phyloP scores from a whole-genome alignment of 495 filamentous ascomycete genomes.

The Neurospora sp. region DNA sequence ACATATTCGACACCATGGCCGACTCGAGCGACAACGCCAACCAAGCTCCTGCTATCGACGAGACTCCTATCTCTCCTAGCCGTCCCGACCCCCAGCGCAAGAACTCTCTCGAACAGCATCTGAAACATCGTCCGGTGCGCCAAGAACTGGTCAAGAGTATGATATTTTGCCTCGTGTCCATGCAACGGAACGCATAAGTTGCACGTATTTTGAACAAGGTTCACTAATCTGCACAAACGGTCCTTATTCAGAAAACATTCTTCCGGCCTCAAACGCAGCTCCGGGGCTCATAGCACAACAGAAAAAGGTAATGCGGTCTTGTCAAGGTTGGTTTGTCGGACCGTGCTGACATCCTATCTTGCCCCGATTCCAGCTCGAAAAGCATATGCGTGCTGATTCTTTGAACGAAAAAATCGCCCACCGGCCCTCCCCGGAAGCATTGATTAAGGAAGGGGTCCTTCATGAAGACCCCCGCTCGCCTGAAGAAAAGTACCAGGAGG shows the following conservation, averaged over 20 bases:
- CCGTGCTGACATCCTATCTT: neutral
- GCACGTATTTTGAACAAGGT: neutral
- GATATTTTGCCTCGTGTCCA: constrained; percentile 11
- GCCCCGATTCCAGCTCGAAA: constrained; percentile 45
- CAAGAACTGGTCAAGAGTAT: constrained; percentile 79
- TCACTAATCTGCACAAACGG: neutral
- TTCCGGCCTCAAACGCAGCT: constrained; percentile 64
- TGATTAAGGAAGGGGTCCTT: constrained; percentile 71
- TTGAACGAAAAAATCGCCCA: constrained; percentile 74
- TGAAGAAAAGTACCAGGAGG: constrained; percentile 39
- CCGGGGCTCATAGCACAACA: constrained; percentile 68
- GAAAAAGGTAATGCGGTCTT: constrained; percentile 42
- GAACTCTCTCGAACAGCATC: constrained; percentile 81
- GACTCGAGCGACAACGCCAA: constrained; percentile 17
- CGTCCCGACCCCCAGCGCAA: constrained; percentile 49
- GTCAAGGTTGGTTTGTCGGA: neutral
- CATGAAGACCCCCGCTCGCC: constrained; percentile 48
- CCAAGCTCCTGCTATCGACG: constrained; percentile 23
- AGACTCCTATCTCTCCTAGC: constrained; percentile 57
- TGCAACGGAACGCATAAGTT: neutral
- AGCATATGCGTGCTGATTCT: constrained; percentile 73
- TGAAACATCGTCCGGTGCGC: constrained; percentile 66
- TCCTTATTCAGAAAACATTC: constrained; percentile 55
- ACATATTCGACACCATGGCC: constrained; percentile 26
- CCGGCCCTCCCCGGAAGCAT: constrained; percentile 61